Evolutionary conservation across 2,329 filamentous ascomycete genomes (phyloP), one percentile per base, ranked within the genome.

Genomic region (Shiraia sp.): DNA sequence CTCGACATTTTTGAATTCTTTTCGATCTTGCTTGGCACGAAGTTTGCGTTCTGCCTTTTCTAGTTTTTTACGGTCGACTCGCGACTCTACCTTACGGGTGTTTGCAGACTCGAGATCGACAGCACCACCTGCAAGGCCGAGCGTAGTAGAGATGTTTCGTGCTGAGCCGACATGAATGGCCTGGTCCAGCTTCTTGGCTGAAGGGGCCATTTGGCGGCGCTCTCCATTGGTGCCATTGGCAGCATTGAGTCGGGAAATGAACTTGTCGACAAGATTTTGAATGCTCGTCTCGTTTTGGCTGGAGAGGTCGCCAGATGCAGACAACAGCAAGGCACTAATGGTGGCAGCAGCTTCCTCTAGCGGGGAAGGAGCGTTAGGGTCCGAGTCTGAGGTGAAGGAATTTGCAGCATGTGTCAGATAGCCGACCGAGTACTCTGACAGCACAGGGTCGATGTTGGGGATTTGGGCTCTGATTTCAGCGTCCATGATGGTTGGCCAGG

Each of bases 31-130:
- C 77, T 99, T 99, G 61, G 91, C 91, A 34, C 90, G 89, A 66
- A 99, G 93, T 78, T 99, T 99, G 55, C 88, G 82, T 74, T 99
- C 93, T 1, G 93, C 93, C 76, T 99, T 99, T 72, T 99, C 93
- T 14, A 99, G 84, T 79, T 99, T 99, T 85, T 97, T 99, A 67
- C 86, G 85, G 74, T 99, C 93, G 47, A 99, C 93, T 68, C 92
- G 90, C 61, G 92, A 97, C 75, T 99, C 93, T 44, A 99, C 88
- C 75, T 97, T 97, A 61, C 92, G 82, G 27, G 83, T 79, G 66
- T 95, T 95, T 65, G 91, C 90, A 42, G 92, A 95, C 72, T 99
- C 93, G 17, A 99, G 79, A 65, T 99, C 93, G 27, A 99, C 90
- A 45, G 79, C 85, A 40, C 84, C 88, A 38, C 86, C 87, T 6